These are phyloP conservation scores for Neoascochyta sp. DNA, from an alignment of 2,329 filamentous ascomycete species.

Conservation along the genomic window DNA sequence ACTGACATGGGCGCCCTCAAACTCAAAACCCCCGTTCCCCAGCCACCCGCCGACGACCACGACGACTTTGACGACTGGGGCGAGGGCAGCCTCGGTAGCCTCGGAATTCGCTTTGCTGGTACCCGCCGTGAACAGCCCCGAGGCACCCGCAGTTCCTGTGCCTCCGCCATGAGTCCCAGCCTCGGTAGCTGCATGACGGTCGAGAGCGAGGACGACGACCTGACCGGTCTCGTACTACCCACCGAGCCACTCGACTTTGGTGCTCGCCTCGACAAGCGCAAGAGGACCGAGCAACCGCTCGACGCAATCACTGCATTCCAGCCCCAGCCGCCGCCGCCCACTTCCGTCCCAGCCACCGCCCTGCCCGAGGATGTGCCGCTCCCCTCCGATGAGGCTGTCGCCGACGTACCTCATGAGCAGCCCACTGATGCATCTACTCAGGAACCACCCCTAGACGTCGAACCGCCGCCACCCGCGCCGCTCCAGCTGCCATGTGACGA, in stretches of 20 bases:
- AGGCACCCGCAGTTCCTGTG: constrained; percentile 79
- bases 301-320: constrained; percentile 20
- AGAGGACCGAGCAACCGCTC: constrained; percentile 45
- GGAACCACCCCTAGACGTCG: constrained; percentile 19
- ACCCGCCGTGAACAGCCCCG: constrained; percentile 69
- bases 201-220: constrained; percentile 89
- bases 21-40: constrained; percentile 44
- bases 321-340: constrained; percentile 23
- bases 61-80: constrained; percentile 91
- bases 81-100: constrained; percentile 86
- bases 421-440: constrained; percentile 15
- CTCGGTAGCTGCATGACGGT: constrained; percentile 84
- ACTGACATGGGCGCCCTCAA: constrained; percentile 34
- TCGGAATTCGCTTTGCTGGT: constrained; percentile 85
- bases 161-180: constrained; percentile 87
- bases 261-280: constrained; percentile 70
- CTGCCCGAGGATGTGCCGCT: constrained; percentile 13
- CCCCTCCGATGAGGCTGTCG: constrained; percentile 5
- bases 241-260: constrained; percentile 78
- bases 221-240: constrained; percentile 85
- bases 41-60: constrained; percentile 52
- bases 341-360: constrained; percentile 25
- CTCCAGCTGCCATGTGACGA: constrained; percentile 23
- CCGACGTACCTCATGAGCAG: constrained; percentile 7
- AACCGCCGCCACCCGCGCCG: constrained; percentile 13